Evolutionary conservation across 1,139 yeast species (phyloP).

Genomic region (Blastobotrys apis): DNA sequence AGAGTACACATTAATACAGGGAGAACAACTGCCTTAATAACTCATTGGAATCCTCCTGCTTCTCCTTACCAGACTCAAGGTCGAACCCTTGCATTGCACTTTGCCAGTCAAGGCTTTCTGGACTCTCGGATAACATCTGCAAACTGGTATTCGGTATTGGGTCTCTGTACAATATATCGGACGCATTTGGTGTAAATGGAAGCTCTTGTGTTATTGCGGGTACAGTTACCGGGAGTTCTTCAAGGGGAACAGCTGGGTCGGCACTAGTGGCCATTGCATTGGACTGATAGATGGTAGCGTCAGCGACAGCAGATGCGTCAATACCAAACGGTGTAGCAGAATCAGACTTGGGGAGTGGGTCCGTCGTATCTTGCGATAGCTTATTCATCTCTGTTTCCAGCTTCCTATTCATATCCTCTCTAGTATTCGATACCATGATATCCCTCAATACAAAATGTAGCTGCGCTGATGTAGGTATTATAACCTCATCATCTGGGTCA

Average conservation of each 20-base stretch:
- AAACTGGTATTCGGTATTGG: neutral
- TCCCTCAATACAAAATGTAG: conserved; percentile 1
- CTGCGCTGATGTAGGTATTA: neutral
- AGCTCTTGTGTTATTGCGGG: no score
- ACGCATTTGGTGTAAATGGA: no score
- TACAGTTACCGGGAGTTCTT: no score
- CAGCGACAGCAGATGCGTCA: neutral
- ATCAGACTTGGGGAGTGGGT: neutral
- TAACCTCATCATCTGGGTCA: neutral
- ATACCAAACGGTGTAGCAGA: neutral
- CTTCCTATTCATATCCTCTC: conserved; percentile 8
- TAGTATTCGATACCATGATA: neutral
- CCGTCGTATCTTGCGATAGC: neutral
- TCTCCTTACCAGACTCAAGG: neutral
- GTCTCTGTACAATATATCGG: no score
- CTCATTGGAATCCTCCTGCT: conserved; percentile 2
- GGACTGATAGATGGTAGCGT: neutral
- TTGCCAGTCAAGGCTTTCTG: neutral
- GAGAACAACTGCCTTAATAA: conserved; percentile 8
- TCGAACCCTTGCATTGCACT: neutral
- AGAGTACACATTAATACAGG: no score
- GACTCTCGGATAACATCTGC: neutral
- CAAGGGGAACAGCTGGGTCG: neutral
- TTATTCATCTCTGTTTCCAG: neutral
- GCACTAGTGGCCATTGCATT: neutral